A percentile compares a stretch with the other conserved stretches of the same genome.
These are phyloP conservation scores for Wickerhamiella brachini DNA, from an alignment of 805 yeast species.

Conservation along the genomic window DNA sequence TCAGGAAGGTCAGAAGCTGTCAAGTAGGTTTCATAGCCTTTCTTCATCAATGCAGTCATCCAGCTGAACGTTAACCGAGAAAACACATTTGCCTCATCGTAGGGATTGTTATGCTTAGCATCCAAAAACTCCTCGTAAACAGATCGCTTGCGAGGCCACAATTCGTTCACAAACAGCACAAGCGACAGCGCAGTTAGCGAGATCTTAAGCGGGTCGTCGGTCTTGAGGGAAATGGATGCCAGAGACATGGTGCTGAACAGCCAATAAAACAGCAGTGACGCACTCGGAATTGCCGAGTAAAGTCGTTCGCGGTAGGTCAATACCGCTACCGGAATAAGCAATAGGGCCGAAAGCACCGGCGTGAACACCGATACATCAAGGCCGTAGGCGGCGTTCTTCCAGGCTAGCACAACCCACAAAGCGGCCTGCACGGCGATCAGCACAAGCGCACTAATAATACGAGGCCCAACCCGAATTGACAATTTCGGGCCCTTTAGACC, in stretches of 20 bases:
- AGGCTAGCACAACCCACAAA: conserved; percentile 12
- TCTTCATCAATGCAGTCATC: conserved; percentile 77
- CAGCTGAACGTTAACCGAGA: conserved; percentile 72
- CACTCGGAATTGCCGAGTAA: conserved; percentile 50
- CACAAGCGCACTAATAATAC: neutral
- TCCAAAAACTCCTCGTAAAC: conserved; percentile 23
- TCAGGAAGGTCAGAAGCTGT: conserved; percentile 55
- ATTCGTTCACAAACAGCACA: conserved; percentile 35
- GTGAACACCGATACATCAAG: conserved; percentile 25
- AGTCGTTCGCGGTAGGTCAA: conserved; percentile 62
- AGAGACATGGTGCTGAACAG: conserved; percentile 27
- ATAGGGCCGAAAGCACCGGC: conserved; percentile 28
- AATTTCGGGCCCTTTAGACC: conserved; percentile 15
- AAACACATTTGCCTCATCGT: conserved; percentile 52
- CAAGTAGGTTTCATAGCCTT: conserved; percentile 50
- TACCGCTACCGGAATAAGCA: conserved; percentile 37
- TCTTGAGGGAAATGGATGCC: conserved; percentile 23
- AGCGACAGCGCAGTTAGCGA: conserved; percentile 26
- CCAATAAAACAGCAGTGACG: conserved; percentile 67
- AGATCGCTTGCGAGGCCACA: conserved; percentile 22
- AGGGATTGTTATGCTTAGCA: conserved; percentile 29
- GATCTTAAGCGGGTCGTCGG: conserved; percentile 16
- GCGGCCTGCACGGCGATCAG: conserved; percentile 12
- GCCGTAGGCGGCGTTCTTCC: conserved; percentile 17
- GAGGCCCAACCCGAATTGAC: conserved; percentile 10